A percentile compares a stretch with the other conserved stretches of the same genome.
Conservation (phyloP, 2,329 filamentous ascomycete genomes). For the Colletotrichum euphorbiae region DNA sequence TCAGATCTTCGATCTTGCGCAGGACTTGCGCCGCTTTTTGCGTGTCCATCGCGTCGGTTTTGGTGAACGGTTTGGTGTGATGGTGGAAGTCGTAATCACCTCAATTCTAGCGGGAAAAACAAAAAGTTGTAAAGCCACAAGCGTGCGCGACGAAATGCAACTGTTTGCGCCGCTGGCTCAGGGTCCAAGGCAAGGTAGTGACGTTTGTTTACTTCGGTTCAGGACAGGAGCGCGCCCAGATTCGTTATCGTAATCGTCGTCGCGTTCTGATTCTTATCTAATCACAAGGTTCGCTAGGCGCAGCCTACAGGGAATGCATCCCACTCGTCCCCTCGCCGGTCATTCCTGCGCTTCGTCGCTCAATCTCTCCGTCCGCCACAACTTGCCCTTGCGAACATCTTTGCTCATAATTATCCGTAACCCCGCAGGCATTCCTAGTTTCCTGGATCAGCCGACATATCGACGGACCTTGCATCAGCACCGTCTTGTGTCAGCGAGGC, state of each 20-base stretch:
- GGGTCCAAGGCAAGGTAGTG: conserved; percentile 3
- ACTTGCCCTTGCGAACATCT: conserved; percentile 28
- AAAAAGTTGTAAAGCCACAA: too few species aligned
- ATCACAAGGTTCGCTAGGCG: conserved; percentile 4
- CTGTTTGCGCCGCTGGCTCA: conserved; percentile 1
- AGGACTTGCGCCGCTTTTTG: conserved; percentile 56
- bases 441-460: not conserved
- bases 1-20: conserved; percentile 63
- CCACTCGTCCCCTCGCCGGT: not conserved
- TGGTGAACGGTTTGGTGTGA: too few species aligned
- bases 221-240: conserved; percentile 43
- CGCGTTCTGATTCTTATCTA: not conserved
- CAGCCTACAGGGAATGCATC: too few species aligned
- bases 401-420: not conserved
- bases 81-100: too few species aligned
- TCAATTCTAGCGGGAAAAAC: too few species aligned
- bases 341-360: conserved; percentile 22
- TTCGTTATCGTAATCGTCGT: conserved; percentile 10
- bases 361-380: conserved; percentile 17
- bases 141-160: not conserved
- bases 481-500: not conserved
- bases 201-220: conserved; percentile 55
- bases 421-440: conserved; percentile 13
- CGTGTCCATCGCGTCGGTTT: conserved; percentile 45
- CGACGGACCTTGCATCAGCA: not conserved